Conservation (phyloP, 2,329 filamentous ascomycete genomes). For the Calonectria pseudoturangicola region DNA sequence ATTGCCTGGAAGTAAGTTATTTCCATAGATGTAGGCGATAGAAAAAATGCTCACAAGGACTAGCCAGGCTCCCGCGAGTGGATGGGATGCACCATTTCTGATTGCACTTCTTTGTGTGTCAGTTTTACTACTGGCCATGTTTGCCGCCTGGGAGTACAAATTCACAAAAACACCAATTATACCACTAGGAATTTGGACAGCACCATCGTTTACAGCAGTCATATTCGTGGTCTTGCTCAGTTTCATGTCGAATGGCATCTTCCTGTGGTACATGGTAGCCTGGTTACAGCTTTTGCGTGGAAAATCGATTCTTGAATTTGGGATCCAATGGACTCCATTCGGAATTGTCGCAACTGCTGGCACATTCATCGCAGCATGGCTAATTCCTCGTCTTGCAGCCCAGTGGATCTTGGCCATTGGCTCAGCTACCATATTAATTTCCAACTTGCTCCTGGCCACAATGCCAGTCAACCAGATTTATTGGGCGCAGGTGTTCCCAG, state of each 20-base stretch:
- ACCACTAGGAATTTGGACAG: conserved; percentile 65
- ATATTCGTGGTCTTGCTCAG: conserved; percentile 64
- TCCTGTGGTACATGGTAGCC: conserved; percentile 67
- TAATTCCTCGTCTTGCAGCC: conserved; percentile 66
- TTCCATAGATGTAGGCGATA: not conserved
- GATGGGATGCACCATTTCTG: conserved; percentile 64
- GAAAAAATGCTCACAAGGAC: not conserved
- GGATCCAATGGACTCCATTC: conserved; percentile 62
- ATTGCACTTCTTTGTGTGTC: conserved; percentile 62
- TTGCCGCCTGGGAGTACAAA: conserved; percentile 65
- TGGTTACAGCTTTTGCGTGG: conserved; percentile 66
- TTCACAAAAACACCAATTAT: conserved; percentile 64
- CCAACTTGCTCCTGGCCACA: conserved; percentile 58
- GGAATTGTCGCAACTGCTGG: conserved; percentile 61
- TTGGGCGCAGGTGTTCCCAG: conserved; percentile 62
- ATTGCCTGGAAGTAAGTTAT: conserved; percentile 68
- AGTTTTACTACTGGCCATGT: conserved; percentile 52
- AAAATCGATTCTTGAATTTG: conserved; percentile 63
- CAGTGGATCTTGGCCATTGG: conserved; percentile 69
- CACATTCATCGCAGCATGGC: conserved; percentile 64
- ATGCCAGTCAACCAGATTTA: conserved; percentile 65
- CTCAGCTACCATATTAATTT: conserved; percentile 49
- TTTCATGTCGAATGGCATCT: conserved; percentile 68
- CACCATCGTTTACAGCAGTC: conserved; percentile 64
- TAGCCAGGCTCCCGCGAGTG: conserved; percentile 62